Conservation (phyloP, 2,329 filamentous ascomycete genomes). For the Trichophaea hybrida region DNA sequence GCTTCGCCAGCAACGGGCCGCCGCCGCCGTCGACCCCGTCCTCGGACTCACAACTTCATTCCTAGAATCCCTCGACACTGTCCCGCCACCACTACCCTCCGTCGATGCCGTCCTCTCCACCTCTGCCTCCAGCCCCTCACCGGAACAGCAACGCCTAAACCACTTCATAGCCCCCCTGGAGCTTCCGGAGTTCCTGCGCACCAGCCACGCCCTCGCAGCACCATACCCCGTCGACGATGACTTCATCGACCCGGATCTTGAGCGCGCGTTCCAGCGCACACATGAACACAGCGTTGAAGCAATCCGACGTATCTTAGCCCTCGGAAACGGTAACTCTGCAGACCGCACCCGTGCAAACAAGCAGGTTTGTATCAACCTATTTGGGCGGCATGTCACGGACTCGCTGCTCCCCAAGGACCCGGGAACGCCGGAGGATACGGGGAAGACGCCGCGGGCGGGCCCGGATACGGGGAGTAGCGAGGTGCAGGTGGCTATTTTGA, state of each 20-base stretch:
- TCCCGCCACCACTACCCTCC: constrained; percentile 30
- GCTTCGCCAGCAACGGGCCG: constrained; percentile 50
- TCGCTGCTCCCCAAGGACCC: constrained; percentile 48
- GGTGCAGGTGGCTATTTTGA: constrained; percentile 94
- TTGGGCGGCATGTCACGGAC: constrained; percentile 87
- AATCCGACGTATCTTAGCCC: constrained; percentile 60
- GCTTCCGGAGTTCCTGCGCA: constrained; percentile 49
- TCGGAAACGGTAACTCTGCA: constrained; percentile 63
- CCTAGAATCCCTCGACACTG: constrained; percentile 62
- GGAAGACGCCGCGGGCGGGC: constrained; percentile 55
- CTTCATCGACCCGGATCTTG: constrained; percentile 33
- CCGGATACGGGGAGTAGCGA: constrained; percentile 90
- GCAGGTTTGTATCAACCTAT: constrained; percentile 67
- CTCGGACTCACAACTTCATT: constrained; percentile 69
- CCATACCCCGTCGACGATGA: constrained; percentile 28
- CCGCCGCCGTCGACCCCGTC: constrained; percentile 60
- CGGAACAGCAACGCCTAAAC: constrained; percentile 48
- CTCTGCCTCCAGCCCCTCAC: constrained; percentile 35
- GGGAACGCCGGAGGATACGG: constrained; percentile 30
- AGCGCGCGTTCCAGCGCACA: constrained; percentile 37
- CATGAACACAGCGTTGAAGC: constrained; percentile 61
- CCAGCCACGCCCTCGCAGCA: constrained; percentile 51
- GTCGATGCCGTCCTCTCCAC: constrained; percentile 22
- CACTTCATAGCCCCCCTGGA: constrained; percentile 57
- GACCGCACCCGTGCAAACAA: constrained; percentile 73